Evolutionary conservation across 345 rosid species (phyloP).

Genomic region (Rhodamnia argentea): DNA sequence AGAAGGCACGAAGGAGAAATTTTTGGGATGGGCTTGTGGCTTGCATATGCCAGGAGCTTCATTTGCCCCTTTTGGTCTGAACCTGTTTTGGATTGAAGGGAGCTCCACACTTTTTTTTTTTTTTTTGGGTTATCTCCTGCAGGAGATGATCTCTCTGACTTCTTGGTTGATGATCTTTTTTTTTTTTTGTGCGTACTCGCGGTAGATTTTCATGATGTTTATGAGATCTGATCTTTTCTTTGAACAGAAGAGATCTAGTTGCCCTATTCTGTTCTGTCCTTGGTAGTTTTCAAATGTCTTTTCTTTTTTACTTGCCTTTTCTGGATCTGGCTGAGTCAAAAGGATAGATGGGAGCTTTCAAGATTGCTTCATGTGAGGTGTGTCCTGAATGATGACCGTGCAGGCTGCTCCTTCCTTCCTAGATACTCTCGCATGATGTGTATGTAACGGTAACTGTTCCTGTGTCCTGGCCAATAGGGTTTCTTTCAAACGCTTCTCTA

Average conservation of each 20-base stretch:
- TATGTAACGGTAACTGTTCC: neutral
- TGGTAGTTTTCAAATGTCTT: neutral
- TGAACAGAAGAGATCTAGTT: neutral
- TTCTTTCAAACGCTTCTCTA: neutral
- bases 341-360: neutral
- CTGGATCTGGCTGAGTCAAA: neutral
- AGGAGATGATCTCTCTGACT: neutral
- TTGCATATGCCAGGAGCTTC: constrained; percentile 87
- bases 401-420: neutral
- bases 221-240: neutral
- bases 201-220: neutral
- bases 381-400: neutral
- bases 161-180: neutral
- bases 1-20: neutral
- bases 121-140: neutral
- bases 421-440: neutral
- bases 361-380: neutral
- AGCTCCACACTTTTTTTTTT: constrained; percentile 38
- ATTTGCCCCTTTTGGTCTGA: constrained; percentile 18
- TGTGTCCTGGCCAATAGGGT: neutral
- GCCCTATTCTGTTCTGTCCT: neutral
- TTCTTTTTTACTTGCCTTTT: neutral
- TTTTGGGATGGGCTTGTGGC: constrained; percentile 38
- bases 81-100: constrained; percentile 96
- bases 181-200: neutral